Percentiles rank a stretch among this genome's conserved stretches.
These are phyloP conservation scores for Chenopodium quinoa DNA, from an alignment of 148 eudicot species.

Conservation along the genomic window DNA sequence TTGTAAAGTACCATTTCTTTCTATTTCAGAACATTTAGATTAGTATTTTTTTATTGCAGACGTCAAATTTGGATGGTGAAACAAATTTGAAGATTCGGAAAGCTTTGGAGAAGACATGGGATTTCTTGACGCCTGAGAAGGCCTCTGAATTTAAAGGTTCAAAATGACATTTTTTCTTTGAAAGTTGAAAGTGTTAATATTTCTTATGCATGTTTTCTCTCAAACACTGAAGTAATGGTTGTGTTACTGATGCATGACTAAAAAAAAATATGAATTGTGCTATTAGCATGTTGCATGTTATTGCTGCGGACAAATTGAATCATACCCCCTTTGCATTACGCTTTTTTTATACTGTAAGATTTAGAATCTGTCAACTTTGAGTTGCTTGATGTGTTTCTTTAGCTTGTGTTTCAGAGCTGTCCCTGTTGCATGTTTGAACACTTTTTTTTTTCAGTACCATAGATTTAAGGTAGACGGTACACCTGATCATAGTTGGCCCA, in stretches of 20 bases:
- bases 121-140: constrained; percentile 69
- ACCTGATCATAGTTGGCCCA: too few species aligned
- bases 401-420: background rate
- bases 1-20: background rate
- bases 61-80: constrained; percentile 97
- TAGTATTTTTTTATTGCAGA: constrained; percentile 43
- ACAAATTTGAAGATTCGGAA: constrained; percentile 97
- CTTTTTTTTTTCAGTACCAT: background rate
- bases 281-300: background rate
- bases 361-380: background rate
- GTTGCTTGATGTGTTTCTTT: background rate
- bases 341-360: background rate
- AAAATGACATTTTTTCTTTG: background rate
- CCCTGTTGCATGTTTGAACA: background rate
- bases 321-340: background rate
- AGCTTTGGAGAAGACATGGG: constrained; percentile 98
- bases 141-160: constrained; percentile 77
- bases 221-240: too few species aligned
- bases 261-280: background rate
- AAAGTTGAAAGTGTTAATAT: background rate
- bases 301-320: background rate
- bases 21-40: constrained; percentile 10
- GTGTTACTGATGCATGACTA: too few species aligned
- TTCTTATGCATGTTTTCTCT: background rate
- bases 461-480: background rate